phyloP scores from a whole-genome alignment of 2,329 filamentous ascomycete genomes.

The Botrytis paeoniae region DNA sequence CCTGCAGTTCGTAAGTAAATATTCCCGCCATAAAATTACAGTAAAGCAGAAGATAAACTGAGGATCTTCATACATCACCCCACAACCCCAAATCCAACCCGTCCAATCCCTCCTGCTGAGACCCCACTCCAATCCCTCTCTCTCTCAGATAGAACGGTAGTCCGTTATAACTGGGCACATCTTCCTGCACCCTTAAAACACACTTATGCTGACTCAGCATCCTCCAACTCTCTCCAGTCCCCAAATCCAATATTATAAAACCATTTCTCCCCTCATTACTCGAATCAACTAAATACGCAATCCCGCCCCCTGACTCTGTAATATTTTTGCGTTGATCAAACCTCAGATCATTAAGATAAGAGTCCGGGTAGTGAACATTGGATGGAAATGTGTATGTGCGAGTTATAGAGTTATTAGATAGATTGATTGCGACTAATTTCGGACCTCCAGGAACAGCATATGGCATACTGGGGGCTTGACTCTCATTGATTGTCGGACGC shows the following conservation, averaged over 20 bases:
- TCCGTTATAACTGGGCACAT: conserved; percentile 35
- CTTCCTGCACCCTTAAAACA: not conserved
- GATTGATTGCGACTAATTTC: conserved; percentile 41
- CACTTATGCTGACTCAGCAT: conserved; percentile 31
- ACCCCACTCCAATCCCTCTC: conserved; percentile 30
- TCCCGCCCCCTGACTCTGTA: conserved; percentile 41
- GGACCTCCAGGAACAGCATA: conserved; percentile 47
- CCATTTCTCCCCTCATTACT: conserved; percentile 46
- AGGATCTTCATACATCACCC: conserved; percentile 29
- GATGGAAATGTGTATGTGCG: conserved; percentile 44
- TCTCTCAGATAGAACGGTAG: conserved; percentile 36
- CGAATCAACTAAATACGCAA: conserved; percentile 47
- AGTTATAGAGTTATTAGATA: conserved; percentile 35
- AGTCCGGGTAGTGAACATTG: conserved; percentile 45
- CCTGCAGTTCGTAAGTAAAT: conserved; percentile 23
- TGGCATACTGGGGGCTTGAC: conserved; percentile 41
- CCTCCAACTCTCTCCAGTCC: conserved; percentile 43
- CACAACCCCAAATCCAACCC: conserved; percentile 36
- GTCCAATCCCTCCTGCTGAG: conserved; percentile 39
- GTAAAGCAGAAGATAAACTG: not conserved
- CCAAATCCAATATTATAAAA: conserved; percentile 46
- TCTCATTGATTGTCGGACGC: conserved; percentile 38
- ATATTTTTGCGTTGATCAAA: conserved; percentile 45
- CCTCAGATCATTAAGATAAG: conserved; percentile 47
- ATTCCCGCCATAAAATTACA: not conserved